Evolutionary conservation across 805 yeast species (phyloP).

Genomic region (Spathaspora girioi): DNA sequence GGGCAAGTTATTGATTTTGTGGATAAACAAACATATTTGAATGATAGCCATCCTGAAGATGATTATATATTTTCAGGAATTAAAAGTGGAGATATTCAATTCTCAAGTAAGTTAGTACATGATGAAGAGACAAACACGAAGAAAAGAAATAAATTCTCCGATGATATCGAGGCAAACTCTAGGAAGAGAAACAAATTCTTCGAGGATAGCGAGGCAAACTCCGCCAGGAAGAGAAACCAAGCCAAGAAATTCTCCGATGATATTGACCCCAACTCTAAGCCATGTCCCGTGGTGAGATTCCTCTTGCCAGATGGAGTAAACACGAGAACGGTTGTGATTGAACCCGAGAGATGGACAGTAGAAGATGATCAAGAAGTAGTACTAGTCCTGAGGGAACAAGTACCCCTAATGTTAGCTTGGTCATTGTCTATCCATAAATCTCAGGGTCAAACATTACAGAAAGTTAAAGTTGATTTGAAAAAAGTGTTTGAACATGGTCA

Average conservation of each 20-base stretch:
- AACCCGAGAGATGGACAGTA: slow-evolving; percentile 77
- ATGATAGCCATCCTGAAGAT: slow-evolving; percentile 6
- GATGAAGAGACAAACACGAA: neutral
- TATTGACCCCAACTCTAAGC: slow-evolving; percentile 42
- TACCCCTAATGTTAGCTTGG: slow-evolving; percentile 95
- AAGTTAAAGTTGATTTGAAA: slow-evolving; percentile 84
- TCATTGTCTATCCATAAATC: slow-evolving; percentile 93
- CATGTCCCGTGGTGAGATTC: slow-evolving; percentile 76
- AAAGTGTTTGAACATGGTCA: slow-evolving; percentile 88
- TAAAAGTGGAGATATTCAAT: neutral
- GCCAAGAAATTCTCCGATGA: slow-evolving; percentile 40
- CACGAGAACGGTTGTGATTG: slow-evolving; percentile 70
- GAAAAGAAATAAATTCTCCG: slow-evolving; percentile 39
- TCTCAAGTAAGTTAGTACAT: neutral
- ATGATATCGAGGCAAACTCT: slow-evolving; percentile 41
- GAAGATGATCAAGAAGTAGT: slow-evolving; percentile 71
- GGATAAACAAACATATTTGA: slow-evolving; percentile 38
- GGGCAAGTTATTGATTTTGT: slow-evolving; percentile 63
- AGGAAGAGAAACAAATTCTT: slow-evolving; percentile 44
- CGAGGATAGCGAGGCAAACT: slow-evolving; percentile 34
- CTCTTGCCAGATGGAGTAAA: slow-evolving; percentile 62
- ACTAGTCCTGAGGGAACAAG: slow-evolving; percentile 69
- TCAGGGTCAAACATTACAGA: slow-evolving; percentile 82
- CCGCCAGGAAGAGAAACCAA: slow-evolving; percentile 39
- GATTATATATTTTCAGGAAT: slow-evolving; percentile 15